Conservation (phyloP, 2,329 filamentous ascomycete species). For the Teratosphaeriaceae sp. region DNA sequence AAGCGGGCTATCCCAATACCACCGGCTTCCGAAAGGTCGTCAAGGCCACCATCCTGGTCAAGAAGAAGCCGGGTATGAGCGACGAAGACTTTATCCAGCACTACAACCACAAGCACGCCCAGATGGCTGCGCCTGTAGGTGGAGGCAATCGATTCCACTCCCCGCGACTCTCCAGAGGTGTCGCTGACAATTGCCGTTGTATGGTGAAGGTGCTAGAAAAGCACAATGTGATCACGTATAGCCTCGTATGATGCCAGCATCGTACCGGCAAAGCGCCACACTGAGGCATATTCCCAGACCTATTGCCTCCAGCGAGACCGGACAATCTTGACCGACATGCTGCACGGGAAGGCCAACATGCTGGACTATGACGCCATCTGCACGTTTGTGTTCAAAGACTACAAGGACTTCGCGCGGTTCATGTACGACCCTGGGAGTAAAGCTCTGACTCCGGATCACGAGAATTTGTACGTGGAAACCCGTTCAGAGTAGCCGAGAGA, state of each 20-base stretch:
- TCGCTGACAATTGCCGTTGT: no score
- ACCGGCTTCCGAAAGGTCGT: conserved; percentile 41
- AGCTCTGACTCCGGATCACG: conserved; percentile 30
- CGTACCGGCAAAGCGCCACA: no score
- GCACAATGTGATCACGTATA: conserved; percentile 40
- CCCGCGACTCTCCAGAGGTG: no score
- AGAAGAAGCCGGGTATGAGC: conserved; percentile 41
- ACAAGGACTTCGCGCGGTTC: conserved; percentile 39
- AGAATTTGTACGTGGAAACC: conserved; percentile 20
- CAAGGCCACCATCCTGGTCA: conserved; percentile 41
- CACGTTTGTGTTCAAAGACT: conserved; percentile 43
- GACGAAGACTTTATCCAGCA: conserved; percentile 40
- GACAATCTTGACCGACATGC: conserved; percentile 39
- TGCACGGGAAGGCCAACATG: conserved; percentile 39
- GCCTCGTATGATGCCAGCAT: conserved; percentile 37
- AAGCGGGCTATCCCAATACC: conserved; percentile 40
- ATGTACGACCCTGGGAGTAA: conserved; percentile 41
- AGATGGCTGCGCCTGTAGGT: conserved; percentile 37
- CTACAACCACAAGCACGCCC: conserved; percentile 41
- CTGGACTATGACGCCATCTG: conserved; percentile 43
- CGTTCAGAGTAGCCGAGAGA: not conserved
- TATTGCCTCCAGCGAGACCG: conserved; percentile 40
- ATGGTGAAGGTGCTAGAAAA: conserved; percentile 38
- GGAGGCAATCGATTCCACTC: no score
- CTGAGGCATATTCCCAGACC: conserved; percentile 28